These are phyloP conservation scores for Aspergillus sp. DNA, from an alignment of 2,329 filamentous ascomycete genomes.

Conservation along the genomic window DNA sequence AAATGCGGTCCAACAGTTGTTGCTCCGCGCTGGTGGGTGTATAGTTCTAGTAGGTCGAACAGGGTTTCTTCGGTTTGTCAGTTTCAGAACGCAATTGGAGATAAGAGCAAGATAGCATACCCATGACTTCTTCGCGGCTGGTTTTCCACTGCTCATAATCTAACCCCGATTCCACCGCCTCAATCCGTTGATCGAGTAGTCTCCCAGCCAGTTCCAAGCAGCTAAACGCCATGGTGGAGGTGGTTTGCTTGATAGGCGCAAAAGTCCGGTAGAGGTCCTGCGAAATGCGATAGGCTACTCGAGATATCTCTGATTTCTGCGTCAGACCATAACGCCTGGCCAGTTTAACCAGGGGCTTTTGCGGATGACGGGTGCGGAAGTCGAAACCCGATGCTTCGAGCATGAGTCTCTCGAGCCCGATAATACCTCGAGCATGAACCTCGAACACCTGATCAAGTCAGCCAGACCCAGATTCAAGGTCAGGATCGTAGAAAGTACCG, in stretches of 20 bases:
- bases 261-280: conserved; percentile 91
- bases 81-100: conserved; percentile 21
- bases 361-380: conserved; percentile 80
- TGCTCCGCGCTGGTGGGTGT: conserved; percentile 69
- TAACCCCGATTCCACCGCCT: conserved; percentile 40
- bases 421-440: conserved; percentile 65
- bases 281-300: conserved; percentile 69
- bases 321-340: conserved; percentile 52
- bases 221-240: conserved; percentile 74
- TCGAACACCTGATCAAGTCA: conserved; percentile 61
- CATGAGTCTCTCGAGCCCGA: conserved; percentile 84
- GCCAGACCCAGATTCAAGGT: not conserved
- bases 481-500: conserved; percentile 43
- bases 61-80: conserved; percentile 56
- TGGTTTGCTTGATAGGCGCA: conserved; percentile 80
- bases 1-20: conserved; percentile 68
- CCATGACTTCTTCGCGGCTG: conserved; percentile 40
- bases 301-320: conserved; percentile 48
- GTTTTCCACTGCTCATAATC: conserved; percentile 46
- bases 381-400: conserved; percentile 91
- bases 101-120: conserved; percentile 21
- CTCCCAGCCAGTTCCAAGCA: conserved; percentile 72
- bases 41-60: conserved; percentile 83
- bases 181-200: conserved; percentile 51
- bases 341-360: conserved; percentile 76